Evolutionary conservation across 441 rosid genomes (phyloP).

Genomic region (Pelargonium myrrhifolium): DNA sequence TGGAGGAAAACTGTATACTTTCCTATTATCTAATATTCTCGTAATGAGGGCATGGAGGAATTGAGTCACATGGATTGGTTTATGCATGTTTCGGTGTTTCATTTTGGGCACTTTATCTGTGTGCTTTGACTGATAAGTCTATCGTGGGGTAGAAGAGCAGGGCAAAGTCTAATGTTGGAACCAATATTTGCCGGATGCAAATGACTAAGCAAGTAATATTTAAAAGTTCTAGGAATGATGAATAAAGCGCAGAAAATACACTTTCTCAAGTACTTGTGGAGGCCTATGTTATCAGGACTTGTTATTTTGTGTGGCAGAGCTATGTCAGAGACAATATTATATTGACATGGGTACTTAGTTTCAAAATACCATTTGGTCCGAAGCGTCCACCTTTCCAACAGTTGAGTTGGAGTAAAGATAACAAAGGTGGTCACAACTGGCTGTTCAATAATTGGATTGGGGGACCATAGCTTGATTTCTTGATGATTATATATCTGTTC

Average conservation of each 20-base stretch:
- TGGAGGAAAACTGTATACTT: no score
- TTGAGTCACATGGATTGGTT: background rate
- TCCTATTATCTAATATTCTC: background rate
- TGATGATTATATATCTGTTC: background rate
- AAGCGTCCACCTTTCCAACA: no score
- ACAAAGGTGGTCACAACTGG: no score
- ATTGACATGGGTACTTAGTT: background rate
- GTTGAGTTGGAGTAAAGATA: no score
- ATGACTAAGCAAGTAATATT: background rate
- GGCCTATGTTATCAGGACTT: no score
- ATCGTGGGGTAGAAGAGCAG: background rate
- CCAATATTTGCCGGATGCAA: background rate
- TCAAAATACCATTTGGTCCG: no score
- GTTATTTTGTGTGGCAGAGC: background rate
- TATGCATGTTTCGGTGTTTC: background rate
- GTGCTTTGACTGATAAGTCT: background rate
- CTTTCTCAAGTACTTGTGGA: background rate
- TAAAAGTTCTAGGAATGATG: background rate
- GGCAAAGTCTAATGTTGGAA: background rate
- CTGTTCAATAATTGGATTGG: no score
- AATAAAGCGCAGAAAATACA: background rate
- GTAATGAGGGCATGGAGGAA: background rate
- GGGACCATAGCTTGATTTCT: no score
- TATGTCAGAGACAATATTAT: background rate
- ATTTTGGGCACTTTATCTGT: background rate